These are phyloP conservation scores for Neurospora sublineolata DNA, from an alignment of 495 filamentous ascomycete species.

Conservation along the genomic window DNA sequence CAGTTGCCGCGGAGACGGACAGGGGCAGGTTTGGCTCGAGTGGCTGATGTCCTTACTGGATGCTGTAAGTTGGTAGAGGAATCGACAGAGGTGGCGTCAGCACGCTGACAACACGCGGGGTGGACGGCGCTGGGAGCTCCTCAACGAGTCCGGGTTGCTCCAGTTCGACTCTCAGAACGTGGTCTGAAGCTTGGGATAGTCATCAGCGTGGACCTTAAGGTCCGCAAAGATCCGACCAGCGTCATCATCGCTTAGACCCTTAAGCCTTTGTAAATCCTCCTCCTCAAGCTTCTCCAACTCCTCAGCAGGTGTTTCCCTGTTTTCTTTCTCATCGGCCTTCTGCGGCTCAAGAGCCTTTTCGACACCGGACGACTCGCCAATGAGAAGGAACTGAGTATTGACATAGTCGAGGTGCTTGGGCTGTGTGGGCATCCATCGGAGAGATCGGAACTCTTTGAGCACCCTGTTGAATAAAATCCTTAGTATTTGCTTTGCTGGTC, in stretches of 20 bases:
- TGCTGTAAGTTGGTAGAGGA: not conserved
- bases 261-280: conserved; percentile 31
- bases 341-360: conserved; percentile 49
- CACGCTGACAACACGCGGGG: not conserved
- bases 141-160: not conserved
- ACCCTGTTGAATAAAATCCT: conserved; percentile 34
- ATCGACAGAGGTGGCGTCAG: not conserved
- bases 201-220: conserved; percentile 24
- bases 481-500: conserved; percentile 1
- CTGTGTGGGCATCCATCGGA: conserved; percentile 61
- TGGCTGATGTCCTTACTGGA: not conserved
- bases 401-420: conserved; percentile 70
- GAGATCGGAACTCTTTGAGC: conserved; percentile 58
- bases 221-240: conserved; percentile 31
- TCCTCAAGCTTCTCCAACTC: conserved; percentile 34
- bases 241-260: conserved; percentile 23
- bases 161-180: conserved; percentile 19
- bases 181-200: conserved; percentile 32
- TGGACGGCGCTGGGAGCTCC: not conserved
- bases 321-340: conserved; percentile 43
- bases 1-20: not conserved
- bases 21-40: not conserved
- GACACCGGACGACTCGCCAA: conserved; percentile 59
- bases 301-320: conserved; percentile 48
- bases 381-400: conserved; percentile 71